phyloP scores from a whole-genome alignment of 257 asterid species.

The Solanum megistacrolobum region DNA sequence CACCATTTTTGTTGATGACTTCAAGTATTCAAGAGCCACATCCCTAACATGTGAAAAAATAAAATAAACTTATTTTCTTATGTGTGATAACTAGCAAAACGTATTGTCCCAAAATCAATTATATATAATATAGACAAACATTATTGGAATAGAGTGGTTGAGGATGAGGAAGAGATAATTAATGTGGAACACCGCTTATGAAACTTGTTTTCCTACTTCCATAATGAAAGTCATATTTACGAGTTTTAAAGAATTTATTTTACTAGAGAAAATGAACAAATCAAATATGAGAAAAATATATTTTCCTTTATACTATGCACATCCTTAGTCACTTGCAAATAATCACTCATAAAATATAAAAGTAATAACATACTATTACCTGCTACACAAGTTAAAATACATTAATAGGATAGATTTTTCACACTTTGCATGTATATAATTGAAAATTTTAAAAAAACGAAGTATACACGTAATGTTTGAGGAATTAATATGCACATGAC shows the following conservation, averaged over 20 bases:
- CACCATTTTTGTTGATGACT: slow-evolving; percentile 19
- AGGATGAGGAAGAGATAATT: neutral
- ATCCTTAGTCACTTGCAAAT: neutral
- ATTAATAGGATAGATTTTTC: neutral
- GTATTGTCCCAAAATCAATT: neutral
- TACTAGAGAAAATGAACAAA: neutral
- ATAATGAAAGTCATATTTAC: neutral
- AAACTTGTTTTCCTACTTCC: neutral
- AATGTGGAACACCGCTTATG: neutral
- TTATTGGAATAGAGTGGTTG: neutral
- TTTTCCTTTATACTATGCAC: neutral
- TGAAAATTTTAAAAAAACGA: neutral
- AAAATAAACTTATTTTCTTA: neutral
- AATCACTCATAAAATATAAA: neutral
- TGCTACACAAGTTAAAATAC: neutral
- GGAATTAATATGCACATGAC: neutral
- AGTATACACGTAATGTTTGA: neutral
- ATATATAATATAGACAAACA: neutral
- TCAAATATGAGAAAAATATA: neutral
- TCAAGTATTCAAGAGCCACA: slow-evolving; percentile 17
- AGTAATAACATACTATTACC: neutral
- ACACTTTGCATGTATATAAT: neutral
- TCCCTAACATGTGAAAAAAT: slow-evolving; percentile 5
- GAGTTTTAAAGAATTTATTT: neutral
- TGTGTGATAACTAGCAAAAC: neutral